A percentile compares a stretch with the other conserved stretches of the same genome.
Evolutionary conservation across 768 basidiomycete genomes (phyloP).

Genomic region (Heimioporus sp.): DNA sequence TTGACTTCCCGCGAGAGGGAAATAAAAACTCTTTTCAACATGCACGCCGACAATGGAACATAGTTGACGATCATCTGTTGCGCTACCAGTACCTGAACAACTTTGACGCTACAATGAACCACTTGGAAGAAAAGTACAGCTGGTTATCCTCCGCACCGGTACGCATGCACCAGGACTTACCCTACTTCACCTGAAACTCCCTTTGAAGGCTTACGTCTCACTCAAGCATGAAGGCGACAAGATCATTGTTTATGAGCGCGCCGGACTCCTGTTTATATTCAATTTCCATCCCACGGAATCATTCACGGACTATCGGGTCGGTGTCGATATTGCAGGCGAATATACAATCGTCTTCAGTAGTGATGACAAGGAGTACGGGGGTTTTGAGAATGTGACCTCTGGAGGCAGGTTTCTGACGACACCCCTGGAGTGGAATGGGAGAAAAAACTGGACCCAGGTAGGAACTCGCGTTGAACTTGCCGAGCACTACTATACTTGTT

Average conservation of each 20-base stretch:
- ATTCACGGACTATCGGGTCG: conserved; percentile 92
- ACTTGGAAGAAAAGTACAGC: conserved; percentile 69
- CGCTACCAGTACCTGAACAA: conserved; percentile 95
- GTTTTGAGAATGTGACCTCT: conserved; percentile 76
- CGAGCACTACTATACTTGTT: background rate
- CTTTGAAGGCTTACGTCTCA: conserved; percentile 78
- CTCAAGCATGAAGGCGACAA: conserved; percentile 94
- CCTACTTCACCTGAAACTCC: conserved; percentile 5
- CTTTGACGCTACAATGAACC: conserved; percentile 93
- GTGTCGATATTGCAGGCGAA: conserved; percentile 81
- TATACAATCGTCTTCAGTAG: conserved; percentile 79
- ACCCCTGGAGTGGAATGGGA: conserved; percentile 86
- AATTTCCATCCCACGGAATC: conserved; percentile 94
- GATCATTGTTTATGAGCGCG: conserved; percentile 91
- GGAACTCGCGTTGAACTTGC: conserved; percentile 14
- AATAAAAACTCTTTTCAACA: conserved; percentile 97
- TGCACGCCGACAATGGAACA: conserved; percentile 95
- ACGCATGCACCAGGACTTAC: conserved; percentile 13
- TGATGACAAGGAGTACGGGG: conserved; percentile 88
- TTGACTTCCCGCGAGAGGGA: conserved; percentile 96
- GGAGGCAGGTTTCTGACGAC: conserved; percentile 75
- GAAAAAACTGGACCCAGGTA: conserved; percentile 89
- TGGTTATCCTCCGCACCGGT: conserved; percentile 87
- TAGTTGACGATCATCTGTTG: conserved; percentile 80
- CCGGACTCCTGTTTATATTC: conserved; percentile 91